Conservation (phyloP, 805 yeast genomes). For the Alloascoidea hylecoeti region DNA sequence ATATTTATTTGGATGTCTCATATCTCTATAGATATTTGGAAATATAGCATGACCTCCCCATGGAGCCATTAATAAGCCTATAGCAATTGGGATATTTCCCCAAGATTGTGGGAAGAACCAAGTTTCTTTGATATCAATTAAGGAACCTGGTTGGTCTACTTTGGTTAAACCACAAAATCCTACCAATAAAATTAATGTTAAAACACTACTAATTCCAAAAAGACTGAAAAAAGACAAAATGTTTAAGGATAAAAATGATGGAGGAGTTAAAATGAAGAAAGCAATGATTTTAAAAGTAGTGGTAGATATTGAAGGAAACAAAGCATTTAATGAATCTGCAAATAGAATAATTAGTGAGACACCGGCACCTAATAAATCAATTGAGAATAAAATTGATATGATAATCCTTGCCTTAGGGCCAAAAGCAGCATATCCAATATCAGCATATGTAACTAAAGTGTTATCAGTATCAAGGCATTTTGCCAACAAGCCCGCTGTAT, state of each 20-base stretch:
- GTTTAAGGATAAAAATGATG: constrained; percentile 66
- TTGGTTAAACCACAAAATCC: constrained; percentile 52
- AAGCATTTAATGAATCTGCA: constrained; percentile 71
- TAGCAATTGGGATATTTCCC: constrained; percentile 28
- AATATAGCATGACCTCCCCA: constrained; percentile 81
- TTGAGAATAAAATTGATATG: constrained; percentile 59
- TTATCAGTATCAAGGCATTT: constrained; percentile 69
- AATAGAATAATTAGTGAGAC: constrained; percentile 71
- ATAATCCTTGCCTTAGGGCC: constrained; percentile 64
- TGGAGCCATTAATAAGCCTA: constrained; percentile 33
- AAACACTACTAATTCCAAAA: constrained; percentile 58
- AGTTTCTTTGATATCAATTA: constrained; percentile 48
- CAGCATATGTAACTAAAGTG: constrained; percentile 77
- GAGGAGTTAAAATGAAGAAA: constrained; percentile 63
- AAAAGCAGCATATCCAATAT: constrained; percentile 74
- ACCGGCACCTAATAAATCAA: constrained; percentile 72
- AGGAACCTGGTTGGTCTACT: constrained; percentile 57
- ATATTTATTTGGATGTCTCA: constrained; percentile 58
- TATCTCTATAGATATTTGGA: constrained; percentile 63
- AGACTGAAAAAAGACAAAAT: constrained; percentile 56
- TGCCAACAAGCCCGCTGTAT: constrained; percentile 66
- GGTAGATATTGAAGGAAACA: constrained; percentile 38
- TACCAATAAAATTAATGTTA: constrained; percentile 45
- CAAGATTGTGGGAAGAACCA: constrained; percentile 53
- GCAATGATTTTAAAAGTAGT: constrained; percentile 52